Conservation (phyloP, 371 early-diverging fungal species). For the Phascolomyces articulosus region DNA sequence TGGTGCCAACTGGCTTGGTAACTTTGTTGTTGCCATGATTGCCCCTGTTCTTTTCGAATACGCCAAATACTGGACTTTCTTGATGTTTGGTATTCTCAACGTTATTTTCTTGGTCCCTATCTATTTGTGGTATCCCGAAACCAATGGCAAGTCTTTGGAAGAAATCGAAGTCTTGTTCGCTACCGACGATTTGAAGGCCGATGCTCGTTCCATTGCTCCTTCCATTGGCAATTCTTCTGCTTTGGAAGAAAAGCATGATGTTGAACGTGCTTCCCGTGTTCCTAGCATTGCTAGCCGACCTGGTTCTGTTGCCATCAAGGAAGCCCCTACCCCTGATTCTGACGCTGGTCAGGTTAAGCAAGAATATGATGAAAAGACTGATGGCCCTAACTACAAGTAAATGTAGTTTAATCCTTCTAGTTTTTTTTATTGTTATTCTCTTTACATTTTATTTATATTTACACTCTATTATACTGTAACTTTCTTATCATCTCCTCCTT, state of each 20-base stretch:
- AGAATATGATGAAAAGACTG: conserved; percentile 27
- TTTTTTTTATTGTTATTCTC: background rate
- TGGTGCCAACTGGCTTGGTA: conserved; percentile 72
- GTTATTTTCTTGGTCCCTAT: conserved; percentile 36
- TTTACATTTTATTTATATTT: too few relatives aligned
- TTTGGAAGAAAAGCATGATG: conserved; percentile 40
- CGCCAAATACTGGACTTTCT: conserved; percentile 48
- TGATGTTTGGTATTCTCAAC: conserved; percentile 45
- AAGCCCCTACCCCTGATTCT: conserved; percentile 23
- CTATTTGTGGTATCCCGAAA: conserved; percentile 52
- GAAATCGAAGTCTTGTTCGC: conserved; percentile 58
- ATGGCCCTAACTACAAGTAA: conserved; percentile 46
- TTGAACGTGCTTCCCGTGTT: conserved; percentile 34
- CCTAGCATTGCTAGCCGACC: conserved; percentile 41
- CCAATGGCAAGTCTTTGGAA: conserved; percentile 61
- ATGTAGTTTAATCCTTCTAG: background rate
- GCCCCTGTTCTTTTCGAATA: conserved; percentile 47
- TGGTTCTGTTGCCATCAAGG: conserved; percentile 28
- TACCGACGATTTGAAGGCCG: conserved; percentile 29
- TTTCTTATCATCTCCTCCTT: too few relatives aligned
- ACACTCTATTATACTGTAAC: background rate
- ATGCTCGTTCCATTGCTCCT: conserved; percentile 36
- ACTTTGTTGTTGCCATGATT: conserved; percentile 53
- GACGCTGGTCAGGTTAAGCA: conserved; percentile 41
- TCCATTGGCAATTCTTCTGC: conserved; percentile 26